Percentiles rank a stretch among this genome's conserved stretches.
These are phyloP conservation scores for Hymenotorrendiella dingleyae DNA, from an alignment of 2,329 filamentous ascomycete species.

Conservation along the genomic window DNA sequence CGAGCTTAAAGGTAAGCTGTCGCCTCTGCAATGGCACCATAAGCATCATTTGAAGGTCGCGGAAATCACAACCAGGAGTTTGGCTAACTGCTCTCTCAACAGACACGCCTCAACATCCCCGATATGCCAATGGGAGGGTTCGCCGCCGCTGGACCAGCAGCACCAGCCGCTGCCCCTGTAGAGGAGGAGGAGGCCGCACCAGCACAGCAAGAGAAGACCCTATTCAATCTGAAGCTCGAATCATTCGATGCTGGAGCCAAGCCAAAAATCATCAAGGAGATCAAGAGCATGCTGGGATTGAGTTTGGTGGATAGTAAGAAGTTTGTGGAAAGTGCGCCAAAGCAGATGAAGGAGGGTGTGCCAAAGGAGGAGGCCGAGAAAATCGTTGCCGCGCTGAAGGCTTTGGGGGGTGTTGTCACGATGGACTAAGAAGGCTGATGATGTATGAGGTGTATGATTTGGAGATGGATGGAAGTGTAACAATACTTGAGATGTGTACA, in stretches of 20 bases:
- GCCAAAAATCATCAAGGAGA: slow-evolving; percentile 99
- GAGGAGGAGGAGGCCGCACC: slow-evolving; percentile 86
- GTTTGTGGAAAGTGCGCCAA: slow-evolving; percentile 96
- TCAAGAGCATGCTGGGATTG: slow-evolving; percentile 92
- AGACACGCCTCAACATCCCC: slow-evolving; percentile 95
- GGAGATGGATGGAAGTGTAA: slow-evolving; percentile 24
- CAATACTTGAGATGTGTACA: slow-evolving; percentile 31
- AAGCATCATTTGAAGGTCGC: background rate
- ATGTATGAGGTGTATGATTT: slow-evolving; percentile 18
- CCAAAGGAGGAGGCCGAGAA: slow-evolving; percentile 99
- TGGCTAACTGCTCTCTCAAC: slow-evolving; percentile 19
- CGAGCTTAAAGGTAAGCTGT: slow-evolving; percentile 76
- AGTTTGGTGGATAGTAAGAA: slow-evolving; percentile 99
- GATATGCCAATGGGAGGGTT: slow-evolving; percentile 95
- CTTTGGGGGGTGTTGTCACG: slow-evolving; percentile 75
- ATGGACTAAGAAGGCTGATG: slow-evolving; percentile 68
- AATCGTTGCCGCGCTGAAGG: slow-evolving; percentile 93
- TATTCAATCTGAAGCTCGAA: slow-evolving; percentile 93
- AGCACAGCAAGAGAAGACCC: slow-evolving; percentile 87
- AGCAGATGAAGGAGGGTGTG: slow-evolving; percentile 98
- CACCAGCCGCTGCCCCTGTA: slow-evolving; percentile 53
- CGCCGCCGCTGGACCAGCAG: slow-evolving; percentile 55
- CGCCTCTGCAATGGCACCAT: background rate
- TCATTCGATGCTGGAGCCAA: slow-evolving; percentile 84
- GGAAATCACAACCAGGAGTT: background rate